phyloP scores from a whole-genome alignment of 129 eudicot species.

The carrot (Daucus carota) region DNA sequence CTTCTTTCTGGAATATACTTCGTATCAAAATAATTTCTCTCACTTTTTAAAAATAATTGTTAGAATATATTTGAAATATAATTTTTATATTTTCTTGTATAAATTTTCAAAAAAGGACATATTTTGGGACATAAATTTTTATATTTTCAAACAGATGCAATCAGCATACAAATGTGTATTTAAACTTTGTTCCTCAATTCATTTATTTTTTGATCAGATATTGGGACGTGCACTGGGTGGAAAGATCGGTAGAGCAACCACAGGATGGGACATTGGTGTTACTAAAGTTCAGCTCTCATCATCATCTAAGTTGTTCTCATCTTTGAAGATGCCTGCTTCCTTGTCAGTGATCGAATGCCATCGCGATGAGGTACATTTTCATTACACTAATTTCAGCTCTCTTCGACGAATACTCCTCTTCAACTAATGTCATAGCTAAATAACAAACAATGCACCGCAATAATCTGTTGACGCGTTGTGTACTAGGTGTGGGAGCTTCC shows the following conservation, averaged over 20 bases:
- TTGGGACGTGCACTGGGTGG: conserved; percentile 79
- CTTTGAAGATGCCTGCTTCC: conserved; percentile 45
- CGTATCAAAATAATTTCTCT: no score
- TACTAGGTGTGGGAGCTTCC: conserved; percentile 70
- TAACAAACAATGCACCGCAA: not conserved
- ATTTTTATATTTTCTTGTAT: no score
- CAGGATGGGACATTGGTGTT: conserved; percentile 93
- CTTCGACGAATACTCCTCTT: not conserved
- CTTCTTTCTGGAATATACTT: no score
- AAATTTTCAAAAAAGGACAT: no score
- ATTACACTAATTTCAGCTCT: not conserved
- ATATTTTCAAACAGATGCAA: no score
- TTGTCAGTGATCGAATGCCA: conserved; percentile 71
- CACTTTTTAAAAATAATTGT: no score
- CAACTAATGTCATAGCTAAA: no score
- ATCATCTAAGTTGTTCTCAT: conserved; percentile 35
- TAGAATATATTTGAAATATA: no score
- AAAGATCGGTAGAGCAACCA: conserved; percentile 38
- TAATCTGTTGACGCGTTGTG: not conserved
- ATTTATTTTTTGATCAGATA: conserved; percentile 24
- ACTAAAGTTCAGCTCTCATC: conserved; percentile 46
- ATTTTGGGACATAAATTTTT: no score
- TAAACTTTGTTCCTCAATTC: not conserved
- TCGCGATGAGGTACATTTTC: conserved; percentile 54
- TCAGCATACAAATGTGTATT: no score